Evolutionary conservation across 768 basidiomycete genomes (phyloP).

Genomic region (Cyclocybe cylindracea): DNA sequence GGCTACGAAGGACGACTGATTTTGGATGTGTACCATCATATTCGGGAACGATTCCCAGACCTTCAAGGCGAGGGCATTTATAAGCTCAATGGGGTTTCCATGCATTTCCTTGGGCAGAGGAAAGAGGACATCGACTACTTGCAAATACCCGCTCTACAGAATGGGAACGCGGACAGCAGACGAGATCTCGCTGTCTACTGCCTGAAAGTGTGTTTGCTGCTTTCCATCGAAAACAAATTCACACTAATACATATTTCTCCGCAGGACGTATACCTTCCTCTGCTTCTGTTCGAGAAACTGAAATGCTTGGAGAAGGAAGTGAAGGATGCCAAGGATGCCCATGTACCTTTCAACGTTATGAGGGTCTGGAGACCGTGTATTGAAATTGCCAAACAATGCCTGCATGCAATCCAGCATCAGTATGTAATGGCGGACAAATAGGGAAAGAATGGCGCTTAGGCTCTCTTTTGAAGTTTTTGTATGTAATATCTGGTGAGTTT

Average conservation of each 20-base stretch:
- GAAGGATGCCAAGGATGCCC: conserved; percentile 13
- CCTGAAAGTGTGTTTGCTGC: conserved; percentile 63
- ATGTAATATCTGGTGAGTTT: too few relatives aligned
- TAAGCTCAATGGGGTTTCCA: conserved; percentile 90
- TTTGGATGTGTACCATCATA: conserved; percentile 89
- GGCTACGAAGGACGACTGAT: conserved; percentile 83
- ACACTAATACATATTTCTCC: not conserved
- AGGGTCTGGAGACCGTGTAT: conserved; percentile 12
- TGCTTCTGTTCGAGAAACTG: conserved; percentile 87
- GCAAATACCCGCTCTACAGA: conserved; percentile 91
- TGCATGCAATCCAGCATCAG: conserved; percentile 11
- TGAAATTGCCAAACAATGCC: conserved; percentile 9
- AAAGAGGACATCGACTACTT: conserved; percentile 96
- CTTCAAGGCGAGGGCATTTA: conserved; percentile 76
- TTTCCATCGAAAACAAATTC: conserved; percentile 1
- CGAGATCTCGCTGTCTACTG: conserved; percentile 92
- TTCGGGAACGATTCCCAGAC: conserved; percentile 79
- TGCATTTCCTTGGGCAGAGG: conserved; percentile 89
- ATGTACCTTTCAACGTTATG: conserved; percentile 19
- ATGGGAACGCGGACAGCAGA: conserved; percentile 84
- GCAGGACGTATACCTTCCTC: conserved; percentile 94
- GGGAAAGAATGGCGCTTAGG: not conserved
- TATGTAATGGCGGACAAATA: conserved; percentile 11
- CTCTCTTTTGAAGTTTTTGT: not conserved
- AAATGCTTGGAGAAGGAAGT: conserved; percentile 72